Percentiles rank a stretch among this genome's conserved stretches.
Conservation (phyloP, 2,329 filamentous ascomycete species). For the Monosporascus sp. region DNA sequence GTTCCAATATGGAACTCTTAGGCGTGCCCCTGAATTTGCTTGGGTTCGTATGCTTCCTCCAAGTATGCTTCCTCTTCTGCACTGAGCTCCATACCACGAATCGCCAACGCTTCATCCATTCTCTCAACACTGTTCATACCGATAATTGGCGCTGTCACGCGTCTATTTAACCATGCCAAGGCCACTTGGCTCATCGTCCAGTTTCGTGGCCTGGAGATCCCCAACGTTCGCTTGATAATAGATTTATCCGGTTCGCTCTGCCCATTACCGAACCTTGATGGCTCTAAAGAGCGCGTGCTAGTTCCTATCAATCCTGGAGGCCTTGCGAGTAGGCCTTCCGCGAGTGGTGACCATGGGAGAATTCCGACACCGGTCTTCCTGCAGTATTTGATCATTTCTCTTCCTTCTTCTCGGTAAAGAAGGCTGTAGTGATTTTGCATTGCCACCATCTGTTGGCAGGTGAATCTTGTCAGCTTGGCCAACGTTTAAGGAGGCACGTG, state of each 20-base stretch:
- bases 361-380: conserved; percentile 34
- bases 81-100: background rate
- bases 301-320: background rate
- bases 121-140: background rate
- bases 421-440: conserved; percentile 55
- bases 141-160: background rate
- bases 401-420: conserved; percentile 53
- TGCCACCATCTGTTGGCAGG: conserved; percentile 35
- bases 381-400: conserved; percentile 38
- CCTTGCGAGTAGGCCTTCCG: background rate
- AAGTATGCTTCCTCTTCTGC: background rate
- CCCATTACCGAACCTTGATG: background rate
- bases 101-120: background rate
- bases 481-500: background rate
- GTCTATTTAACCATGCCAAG: background rate
- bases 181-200: background rate
- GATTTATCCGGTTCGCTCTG: background rate
- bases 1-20: background rate
- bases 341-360: conserved; percentile 1
- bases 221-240: background rate
- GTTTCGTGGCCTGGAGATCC: background rate
- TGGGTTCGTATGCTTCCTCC: background rate
- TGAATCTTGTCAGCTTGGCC: background rate
- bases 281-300: background rate
- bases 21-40: conserved; percentile 1